Evolutionary conservation across 805 yeast genomes (phyloP).

Genomic region (Yamadazyma sp.): DNA sequence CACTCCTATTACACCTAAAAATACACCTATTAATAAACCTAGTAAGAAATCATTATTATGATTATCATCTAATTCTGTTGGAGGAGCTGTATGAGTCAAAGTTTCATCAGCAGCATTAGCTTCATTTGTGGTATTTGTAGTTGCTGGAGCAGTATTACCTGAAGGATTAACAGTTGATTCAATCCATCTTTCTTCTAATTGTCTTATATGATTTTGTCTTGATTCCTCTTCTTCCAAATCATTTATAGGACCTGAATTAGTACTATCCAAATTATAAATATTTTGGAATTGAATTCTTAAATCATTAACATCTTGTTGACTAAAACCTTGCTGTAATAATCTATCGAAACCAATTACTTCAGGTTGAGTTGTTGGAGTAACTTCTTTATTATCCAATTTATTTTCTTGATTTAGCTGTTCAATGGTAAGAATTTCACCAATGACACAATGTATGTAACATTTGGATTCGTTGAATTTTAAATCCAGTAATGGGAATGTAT

Average conservation of each 20-base stretch:
- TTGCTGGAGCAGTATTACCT: constrained; percentile 25
- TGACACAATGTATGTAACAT: constrained; percentile 74
- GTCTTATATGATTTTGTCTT: constrained; percentile 42
- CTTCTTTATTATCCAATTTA: constrained; percentile 48
- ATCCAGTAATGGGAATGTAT: constrained; percentile 54
- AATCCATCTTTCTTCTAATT: constrained; percentile 85
- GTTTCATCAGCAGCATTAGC: constrained; percentile 10
- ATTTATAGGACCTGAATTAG: constrained; percentile 21
- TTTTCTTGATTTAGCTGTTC: constrained; percentile 61
- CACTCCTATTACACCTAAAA: constrained; percentile 65
- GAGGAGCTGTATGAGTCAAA: constrained; percentile 13
- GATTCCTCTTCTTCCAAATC: constrained; percentile 45
- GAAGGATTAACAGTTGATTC: constrained; percentile 62
- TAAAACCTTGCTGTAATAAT: constrained; percentile 76
- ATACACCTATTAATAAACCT: constrained; percentile 72
- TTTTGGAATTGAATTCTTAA: constrained; percentile 71
- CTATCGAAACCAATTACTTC: constrained; percentile 86
- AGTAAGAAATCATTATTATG: constrained; percentile 62
- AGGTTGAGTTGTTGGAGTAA: constrained; percentile 53
- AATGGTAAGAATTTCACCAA: constrained; percentile 60
- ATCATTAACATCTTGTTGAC: constrained; percentile 70
- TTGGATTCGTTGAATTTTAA: constrained; percentile 6
- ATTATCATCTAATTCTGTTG: constrained; percentile 28
- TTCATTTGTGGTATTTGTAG: constrained; percentile 6
- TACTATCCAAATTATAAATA: constrained; percentile 52